Evolutionary conservation across 169 alveolate genomes (phyloP).

Genomic region (Plasmodium gonderi): DNA sequence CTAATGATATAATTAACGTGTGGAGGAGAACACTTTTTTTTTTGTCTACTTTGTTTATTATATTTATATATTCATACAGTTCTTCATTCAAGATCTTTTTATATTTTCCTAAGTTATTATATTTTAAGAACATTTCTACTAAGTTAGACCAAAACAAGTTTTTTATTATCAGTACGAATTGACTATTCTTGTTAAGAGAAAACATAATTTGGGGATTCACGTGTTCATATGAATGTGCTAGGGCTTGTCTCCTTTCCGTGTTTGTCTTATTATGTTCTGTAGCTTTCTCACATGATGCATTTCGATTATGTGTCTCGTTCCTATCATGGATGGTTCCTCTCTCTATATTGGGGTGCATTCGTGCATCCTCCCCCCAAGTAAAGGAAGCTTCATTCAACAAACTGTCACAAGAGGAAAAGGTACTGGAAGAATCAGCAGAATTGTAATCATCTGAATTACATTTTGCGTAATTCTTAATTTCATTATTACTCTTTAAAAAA

Average conservation of each 20-base stretch:
- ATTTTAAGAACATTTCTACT: slow-evolving; percentile 48
- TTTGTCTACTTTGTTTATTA: slow-evolving; percentile 59
- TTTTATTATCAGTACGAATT: slow-evolving; percentile 56
- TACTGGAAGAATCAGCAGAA: slow-evolving; percentile 6
- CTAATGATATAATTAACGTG: slow-evolving; percentile 61
- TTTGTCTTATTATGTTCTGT: background rate
- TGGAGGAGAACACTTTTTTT: slow-evolving; percentile 71
- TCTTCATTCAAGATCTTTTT: slow-evolving; percentile 66
- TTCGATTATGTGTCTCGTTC: background rate
- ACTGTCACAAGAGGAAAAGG: background rate
- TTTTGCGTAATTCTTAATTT: slow-evolving; percentile 2
- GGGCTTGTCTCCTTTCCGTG: background rate
- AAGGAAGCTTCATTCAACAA: background rate
- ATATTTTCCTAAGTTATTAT: slow-evolving; percentile 50
- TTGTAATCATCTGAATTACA: background rate
- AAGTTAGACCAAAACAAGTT: slow-evolving; percentile 69
- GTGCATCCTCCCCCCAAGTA: background rate
- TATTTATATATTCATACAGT: slow-evolving; percentile 57
- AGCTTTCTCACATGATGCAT: background rate
- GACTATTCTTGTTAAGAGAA: slow-evolving; percentile 53
- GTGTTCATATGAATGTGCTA: background rate
- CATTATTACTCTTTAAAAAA: slow-evolving; percentile 66
- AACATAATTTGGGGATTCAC: too few relatives aligned
- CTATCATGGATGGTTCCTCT: background rate
- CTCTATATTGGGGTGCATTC: background rate